A percentile compares a stretch with the other conserved stretches of the same genome.
Conservation (phyloP, 306 rosid genomes). For the Pyrus pyrifolia region DNA sequence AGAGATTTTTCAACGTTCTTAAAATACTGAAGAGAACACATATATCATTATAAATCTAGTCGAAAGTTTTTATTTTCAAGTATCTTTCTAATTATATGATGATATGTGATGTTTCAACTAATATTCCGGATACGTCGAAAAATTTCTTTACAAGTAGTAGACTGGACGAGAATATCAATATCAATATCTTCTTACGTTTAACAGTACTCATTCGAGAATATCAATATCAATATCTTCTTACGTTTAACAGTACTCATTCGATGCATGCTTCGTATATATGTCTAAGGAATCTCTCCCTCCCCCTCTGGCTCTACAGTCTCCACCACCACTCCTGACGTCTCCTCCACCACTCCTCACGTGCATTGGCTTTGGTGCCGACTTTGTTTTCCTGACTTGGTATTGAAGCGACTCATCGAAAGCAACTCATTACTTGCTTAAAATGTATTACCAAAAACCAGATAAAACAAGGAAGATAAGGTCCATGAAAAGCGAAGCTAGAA, state of each 20-base stretch:
- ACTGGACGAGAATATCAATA: too few species aligned
- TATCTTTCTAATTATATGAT: too few species aligned
- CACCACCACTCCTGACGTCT: background rate
- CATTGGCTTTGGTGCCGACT: background rate
- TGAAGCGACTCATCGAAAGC: background rate
- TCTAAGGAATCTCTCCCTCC: too few species aligned
- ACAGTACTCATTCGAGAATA: too few species aligned
- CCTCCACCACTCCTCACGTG: background rate
- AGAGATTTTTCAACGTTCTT: too few species aligned
- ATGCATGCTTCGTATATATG: too few species aligned
- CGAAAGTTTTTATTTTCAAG: too few species aligned
- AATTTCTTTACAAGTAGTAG: too few species aligned
- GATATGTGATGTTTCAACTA: too few species aligned
- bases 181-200: background rate
- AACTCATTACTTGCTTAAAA: background rate
- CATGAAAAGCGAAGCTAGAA: background rate
- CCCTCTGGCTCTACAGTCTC: background rate
- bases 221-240: too few species aligned
- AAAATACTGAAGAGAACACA: too few species aligned
- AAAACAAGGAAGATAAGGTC: background rate
- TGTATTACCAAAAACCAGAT: background rate
- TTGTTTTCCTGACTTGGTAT: background rate
- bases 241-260: too few species aligned
- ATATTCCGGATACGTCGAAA: accelerated
- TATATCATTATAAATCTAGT: accelerated